Evolutionary conservation across 2,329 filamentous ascomycete species (phyloP).

Genomic region (Alternaria longipes): DNA sequence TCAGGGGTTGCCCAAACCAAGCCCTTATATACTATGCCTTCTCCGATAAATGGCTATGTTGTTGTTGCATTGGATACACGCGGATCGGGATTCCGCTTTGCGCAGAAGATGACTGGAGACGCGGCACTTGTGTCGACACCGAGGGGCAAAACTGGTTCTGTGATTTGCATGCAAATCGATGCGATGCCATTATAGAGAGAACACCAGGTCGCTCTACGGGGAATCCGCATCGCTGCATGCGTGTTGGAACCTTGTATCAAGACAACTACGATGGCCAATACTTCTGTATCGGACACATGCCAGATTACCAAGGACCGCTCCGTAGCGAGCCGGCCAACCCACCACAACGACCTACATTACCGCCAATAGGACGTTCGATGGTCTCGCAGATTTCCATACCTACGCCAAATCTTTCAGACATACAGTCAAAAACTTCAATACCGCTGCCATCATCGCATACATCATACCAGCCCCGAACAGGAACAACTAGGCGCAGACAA

Average conservation of each 20-base stretch:
- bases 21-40: slow-evolving; percentile 7
- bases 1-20: slow-evolving; percentile 1
- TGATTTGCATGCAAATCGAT: slow-evolving; percentile 4
- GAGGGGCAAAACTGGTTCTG: slow-evolving; percentile 8
- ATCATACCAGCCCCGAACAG: not conserved
- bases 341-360: not conserved
- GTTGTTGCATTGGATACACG: slow-evolving; percentile 5
- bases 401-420: not conserved
- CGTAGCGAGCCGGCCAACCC: not conserved
- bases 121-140: slow-evolving; percentile 4
- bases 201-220: not conserved
- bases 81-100: not conserved
- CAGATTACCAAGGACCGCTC: not conserved
- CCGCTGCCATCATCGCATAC: not conserved
- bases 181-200: not conserved
- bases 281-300: not conserved
- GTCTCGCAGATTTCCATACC: not conserved
- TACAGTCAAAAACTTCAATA: not conserved
- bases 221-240: slow-evolving; percentile 2
- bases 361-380: not conserved
- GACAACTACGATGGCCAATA: not conserved
- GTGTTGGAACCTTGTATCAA: not conserved
- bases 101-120: not conserved
- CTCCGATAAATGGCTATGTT: slow-evolving; percentile 9
- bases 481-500: not conserved